Evolutionary conservation across 257 asterid species (phyloP), one percentile per base, ranked within the genome.

Genomic region (Linderniella brevidens): DNA sequence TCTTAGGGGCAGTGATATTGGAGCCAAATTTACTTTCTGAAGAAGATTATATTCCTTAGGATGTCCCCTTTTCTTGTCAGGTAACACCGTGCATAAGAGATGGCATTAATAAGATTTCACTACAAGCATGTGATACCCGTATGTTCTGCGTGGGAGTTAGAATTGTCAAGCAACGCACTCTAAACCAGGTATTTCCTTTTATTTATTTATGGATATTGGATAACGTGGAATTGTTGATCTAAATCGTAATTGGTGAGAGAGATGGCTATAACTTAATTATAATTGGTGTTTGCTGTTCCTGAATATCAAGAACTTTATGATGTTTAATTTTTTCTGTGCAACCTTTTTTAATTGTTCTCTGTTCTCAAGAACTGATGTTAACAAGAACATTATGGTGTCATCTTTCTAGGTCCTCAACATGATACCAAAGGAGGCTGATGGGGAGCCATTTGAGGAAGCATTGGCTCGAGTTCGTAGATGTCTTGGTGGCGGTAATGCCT

Each of bases 361-460:
- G 19, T 46, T 44, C 47, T 52, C 48, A 16, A 37, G 13, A 50
- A 37, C 45, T 58, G 32, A 37, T 59, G 40, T 55, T 46, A 49
- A 1, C 40, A 44, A 32, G 38, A 38, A 18, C 19, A 17, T 3
- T 11, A 39, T 13, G 15, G 15, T 9, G 48, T 9, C 17, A 36
- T 44, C 61, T 43, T 56, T 43, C 13, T 56, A 92, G 99, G 78
- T 92, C 61, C 79, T 79, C 58, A 77, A 64, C 65, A 58, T 73
- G 75, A 79, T 92, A 19, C 99, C 99, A 1, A 81, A 76, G 55
- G 99, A 77, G 68, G 61, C 62, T 52, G 93, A 82, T 56, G 99
- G 99, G 5, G 99, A 92, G 75, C 41, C 16, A 40, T 86, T 92
- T 75, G 96, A 82, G 58, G 99, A 92, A 55, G 94, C 99, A 35